phyloP scores from a whole-genome alignment of 768 basidiomycete genomes.

The Russula foetens region DNA sequence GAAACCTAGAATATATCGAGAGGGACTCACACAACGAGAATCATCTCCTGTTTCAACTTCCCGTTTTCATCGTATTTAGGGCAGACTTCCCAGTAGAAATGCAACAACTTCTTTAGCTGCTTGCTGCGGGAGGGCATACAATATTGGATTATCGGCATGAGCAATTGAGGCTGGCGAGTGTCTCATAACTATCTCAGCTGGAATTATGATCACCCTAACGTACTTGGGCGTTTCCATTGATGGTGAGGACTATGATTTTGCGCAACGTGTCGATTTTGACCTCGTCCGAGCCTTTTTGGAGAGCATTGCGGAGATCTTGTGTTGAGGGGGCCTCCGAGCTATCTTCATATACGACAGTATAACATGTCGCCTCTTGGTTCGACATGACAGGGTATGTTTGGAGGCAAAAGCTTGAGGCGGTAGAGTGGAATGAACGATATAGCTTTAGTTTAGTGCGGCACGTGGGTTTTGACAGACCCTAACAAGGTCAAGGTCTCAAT shows the following conservation, averaged over 20 bases:
- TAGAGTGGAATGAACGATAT: background rate
- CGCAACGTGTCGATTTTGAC: slow-evolving; percentile 95
- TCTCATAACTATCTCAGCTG: background rate
- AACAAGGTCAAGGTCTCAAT: too few relatives aligned
- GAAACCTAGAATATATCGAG: slow-evolving; percentile 9
- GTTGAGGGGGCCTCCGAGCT: slow-evolving; percentile 67
- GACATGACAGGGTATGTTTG: slow-evolving; percentile 25
- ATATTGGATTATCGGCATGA: slow-evolving; percentile 99
- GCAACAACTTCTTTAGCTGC: slow-evolving; percentile 91
- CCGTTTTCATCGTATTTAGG: slow-evolving; percentile 96
- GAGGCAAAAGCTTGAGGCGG: background rate
- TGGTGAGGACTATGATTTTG: slow-evolving; percentile 85
- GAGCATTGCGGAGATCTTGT: slow-evolving; percentile 68
- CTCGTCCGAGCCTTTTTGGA: slow-evolving; percentile 96
- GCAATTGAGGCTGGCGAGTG: slow-evolving; percentile 59
- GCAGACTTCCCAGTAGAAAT: slow-evolving; percentile 97
- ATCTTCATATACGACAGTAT: slow-evolving; percentile 73
- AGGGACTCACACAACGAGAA: slow-evolving; percentile 83
- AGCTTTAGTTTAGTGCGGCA: background rate
- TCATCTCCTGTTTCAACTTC: slow-evolving; percentile 99
- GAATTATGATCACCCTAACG: slow-evolving; percentile 22
- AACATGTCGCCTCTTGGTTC: slow-evolving; percentile 54
- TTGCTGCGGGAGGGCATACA: slow-evolving; percentile 94
- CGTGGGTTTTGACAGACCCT: background rate
- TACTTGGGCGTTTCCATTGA: slow-evolving; percentile 92